Conservation (phyloP, 257 asterid genomes). For the Verbascum thapsus region DNA sequence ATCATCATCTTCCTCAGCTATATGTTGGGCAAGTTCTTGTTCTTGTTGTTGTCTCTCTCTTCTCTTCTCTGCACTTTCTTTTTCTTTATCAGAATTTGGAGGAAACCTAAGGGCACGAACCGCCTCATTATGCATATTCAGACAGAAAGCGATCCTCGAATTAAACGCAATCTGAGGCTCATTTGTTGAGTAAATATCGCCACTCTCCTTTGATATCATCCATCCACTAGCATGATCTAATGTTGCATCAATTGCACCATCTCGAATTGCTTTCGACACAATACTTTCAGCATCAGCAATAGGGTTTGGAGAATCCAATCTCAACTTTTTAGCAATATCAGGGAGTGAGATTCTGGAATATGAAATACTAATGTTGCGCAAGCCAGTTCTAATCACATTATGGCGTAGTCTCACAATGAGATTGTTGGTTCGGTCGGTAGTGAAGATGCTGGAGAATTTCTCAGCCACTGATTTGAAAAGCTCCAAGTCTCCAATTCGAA, state of each 20-base stretch:
- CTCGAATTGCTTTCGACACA: constrained; percentile 81
- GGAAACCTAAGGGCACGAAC: constrained; percentile 87
- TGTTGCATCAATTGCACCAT: constrained; percentile 90
- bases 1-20: constrained; percentile 93
- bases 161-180: constrained; percentile 88
- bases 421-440: constrained; percentile 76
- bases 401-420: constrained; percentile 85
- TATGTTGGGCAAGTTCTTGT: constrained; percentile 93
- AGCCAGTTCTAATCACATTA: constrained; percentile 85
- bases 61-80: constrained; percentile 93
- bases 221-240: constrained; percentile 72
- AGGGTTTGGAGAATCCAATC: constrained; percentile 78
- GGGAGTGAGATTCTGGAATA: constrained; percentile 77
- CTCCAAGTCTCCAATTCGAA: constrained; percentile 86
- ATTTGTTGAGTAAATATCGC: constrained; percentile 86
- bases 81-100: constrained; percentile 84
- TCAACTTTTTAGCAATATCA: constrained; percentile 80
- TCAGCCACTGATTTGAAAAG: constrained; percentile 74
- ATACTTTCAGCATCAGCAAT: constrained; percentile 93
- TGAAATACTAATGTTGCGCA: constrained; percentile 86
- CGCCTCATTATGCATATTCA: constrained; percentile 93
- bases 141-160: constrained; percentile 86
- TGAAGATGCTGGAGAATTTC: constrained; percentile 71
- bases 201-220: constrained; percentile 89
- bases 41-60: constrained; percentile 90